Evolutionary conservation across 73 alveolate species (phyloP).

Genomic region (Paramecium octaurelia): DNA sequence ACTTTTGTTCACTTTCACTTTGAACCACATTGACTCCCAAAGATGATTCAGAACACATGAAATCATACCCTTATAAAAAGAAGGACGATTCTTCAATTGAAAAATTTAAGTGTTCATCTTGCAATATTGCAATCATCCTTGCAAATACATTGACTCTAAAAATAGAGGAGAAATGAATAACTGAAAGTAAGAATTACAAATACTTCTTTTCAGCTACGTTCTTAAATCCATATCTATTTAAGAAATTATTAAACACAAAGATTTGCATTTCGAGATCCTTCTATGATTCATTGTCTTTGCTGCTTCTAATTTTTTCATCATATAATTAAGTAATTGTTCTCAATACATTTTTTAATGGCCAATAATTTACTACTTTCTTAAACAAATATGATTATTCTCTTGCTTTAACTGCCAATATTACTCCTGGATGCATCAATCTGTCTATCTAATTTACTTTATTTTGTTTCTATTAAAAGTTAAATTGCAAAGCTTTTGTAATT

Average conservation of each 20-base stretch:
- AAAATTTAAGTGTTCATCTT: constrained; percentile 43
- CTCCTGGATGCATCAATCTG: constrained; percentile 48
- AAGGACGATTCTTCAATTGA: constrained; percentile 43
- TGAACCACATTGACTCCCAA: constrained; percentile 49
- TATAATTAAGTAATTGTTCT: background rate
- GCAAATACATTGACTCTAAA: constrained; percentile 61
- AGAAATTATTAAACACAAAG: constrained; percentile 46
- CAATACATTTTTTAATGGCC: constrained; percentile 45
- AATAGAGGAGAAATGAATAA: constrained; percentile 38
- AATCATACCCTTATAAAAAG: constrained; percentile 54
- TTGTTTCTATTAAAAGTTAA: constrained; percentile 30
- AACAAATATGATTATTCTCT: constrained; percentile 38
- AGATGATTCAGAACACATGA: constrained; percentile 31
- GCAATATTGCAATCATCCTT: constrained; percentile 12
- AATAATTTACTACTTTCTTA: constrained; percentile 41
- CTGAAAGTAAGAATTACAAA: constrained; percentile 44
- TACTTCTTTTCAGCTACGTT: constrained; percentile 62
- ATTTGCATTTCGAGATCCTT: constrained; percentile 59
- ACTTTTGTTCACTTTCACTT: constrained; percentile 42
- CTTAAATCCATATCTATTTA: constrained; percentile 58
- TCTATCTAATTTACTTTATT: background rate
- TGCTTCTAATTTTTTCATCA: background rate
- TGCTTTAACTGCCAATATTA: constrained; percentile 28
- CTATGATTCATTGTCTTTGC: background rate
- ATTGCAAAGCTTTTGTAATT: constrained; percentile 43